Evolutionary conservation across 2,329 filamentous ascomycete species (phyloP).

Genomic region (Hymenotorrendiella dingleyae): DNA sequence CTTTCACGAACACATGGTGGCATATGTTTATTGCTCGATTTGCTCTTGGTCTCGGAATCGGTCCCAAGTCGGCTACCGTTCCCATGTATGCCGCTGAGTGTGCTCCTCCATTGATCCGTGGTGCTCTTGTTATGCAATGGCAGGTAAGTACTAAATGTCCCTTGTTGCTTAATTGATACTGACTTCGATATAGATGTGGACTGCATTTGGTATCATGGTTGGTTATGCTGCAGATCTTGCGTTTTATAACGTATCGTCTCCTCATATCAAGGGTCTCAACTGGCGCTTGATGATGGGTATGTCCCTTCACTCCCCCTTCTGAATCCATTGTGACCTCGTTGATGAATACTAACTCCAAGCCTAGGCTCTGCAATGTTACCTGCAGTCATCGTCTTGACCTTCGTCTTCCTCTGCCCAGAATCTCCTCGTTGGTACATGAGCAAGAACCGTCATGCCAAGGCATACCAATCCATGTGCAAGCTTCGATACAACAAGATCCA

Average conservation of each 20-base stretch:
- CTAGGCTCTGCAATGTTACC: conserved; percentile 54
- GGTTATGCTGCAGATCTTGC: conserved; percentile 56
- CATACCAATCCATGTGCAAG: conserved; percentile 40
- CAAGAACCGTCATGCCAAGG: conserved; percentile 41
- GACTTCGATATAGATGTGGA: neutral
- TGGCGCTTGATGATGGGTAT: conserved; percentile 63
- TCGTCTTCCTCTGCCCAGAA: conserved; percentile 37
- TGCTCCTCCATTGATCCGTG: conserved; percentile 56
- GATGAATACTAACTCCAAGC: neutral
- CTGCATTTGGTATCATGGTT: conserved; percentile 47
- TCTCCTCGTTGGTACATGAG: conserved; percentile 47
- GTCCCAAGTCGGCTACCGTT: conserved; percentile 64
- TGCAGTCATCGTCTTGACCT: conserved; percentile 49
- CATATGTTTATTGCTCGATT: conserved; percentile 68
- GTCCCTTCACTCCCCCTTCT: conserved; percentile 18
- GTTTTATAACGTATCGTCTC: conserved; percentile 48
- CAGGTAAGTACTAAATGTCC: conserved; percentile 41
- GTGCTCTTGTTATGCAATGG: conserved; percentile 69
- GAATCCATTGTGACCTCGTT: too few species aligned
- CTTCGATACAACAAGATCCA: conserved; percentile 48
- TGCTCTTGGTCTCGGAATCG: conserved; percentile 63
- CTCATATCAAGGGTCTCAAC: conserved; percentile 50
- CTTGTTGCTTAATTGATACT: conserved; percentile 1
- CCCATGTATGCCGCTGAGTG: conserved; percentile 66
- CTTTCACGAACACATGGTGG: conserved; percentile 56